A percentile compares a stretch with the other conserved stretches of the same genome.
Evolutionary conservation across 345 rosid genomes (phyloP).

Genomic region (Eucalyptus rudis): DNA sequence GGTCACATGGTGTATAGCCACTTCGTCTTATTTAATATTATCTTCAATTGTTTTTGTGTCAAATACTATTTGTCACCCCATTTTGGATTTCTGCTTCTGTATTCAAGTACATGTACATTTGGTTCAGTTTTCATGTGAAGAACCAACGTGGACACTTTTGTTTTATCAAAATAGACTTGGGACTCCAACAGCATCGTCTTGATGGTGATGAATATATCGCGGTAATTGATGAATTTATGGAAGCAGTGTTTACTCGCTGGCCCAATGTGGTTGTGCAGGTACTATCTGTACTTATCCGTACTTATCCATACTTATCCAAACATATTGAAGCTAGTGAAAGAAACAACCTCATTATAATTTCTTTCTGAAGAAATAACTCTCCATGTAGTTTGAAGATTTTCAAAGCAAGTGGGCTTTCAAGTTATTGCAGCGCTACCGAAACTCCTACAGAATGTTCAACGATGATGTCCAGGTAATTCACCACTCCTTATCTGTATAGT

Average conservation of each 20-base stretch:
- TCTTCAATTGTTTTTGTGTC: background rate
- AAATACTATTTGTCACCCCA: background rate
- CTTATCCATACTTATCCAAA: background rate
- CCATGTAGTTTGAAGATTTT: conserved; percentile 90
- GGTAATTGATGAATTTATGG: conserved; percentile 93
- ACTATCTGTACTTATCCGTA: background rate
- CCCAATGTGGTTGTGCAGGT: conserved; percentile 98
- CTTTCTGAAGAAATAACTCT: background rate
- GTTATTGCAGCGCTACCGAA: conserved; percentile 85
- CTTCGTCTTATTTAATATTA: background rate
- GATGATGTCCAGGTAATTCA: conserved; percentile 95
- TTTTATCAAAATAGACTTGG: conserved; percentile 52
- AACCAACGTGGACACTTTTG: background rate
- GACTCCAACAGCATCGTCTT: conserved; percentile 83
- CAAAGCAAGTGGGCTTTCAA: conserved; percentile 99
- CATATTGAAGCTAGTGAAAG: background rate
- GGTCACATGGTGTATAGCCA: background rate
- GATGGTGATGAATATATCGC: conserved; percentile 69
- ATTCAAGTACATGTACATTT: background rate
- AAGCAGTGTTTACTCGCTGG: conserved; percentile 98
- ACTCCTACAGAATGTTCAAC: conserved; percentile 79
- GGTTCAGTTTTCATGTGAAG: background rate
- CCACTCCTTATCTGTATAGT: background rate
- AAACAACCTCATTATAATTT: background rate
- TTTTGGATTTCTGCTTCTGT: background rate